Evolutionary conservation across 73 alveolate species (phyloP).

Genomic region (Symbiodinium pilosum): DNA sequence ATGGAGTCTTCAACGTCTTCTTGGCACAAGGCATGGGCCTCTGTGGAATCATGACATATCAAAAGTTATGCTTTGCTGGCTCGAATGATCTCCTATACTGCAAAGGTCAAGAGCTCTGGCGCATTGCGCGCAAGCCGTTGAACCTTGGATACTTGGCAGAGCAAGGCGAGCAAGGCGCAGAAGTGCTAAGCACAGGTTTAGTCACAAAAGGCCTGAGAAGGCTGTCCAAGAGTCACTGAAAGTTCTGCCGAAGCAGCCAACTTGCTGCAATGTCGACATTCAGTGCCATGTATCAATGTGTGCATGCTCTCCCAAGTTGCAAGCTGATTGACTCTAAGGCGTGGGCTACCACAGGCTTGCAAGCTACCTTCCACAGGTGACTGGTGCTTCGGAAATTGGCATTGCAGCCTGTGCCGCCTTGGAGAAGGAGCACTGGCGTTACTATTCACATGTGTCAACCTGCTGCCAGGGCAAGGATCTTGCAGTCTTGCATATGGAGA

Average conservation of each 20-base stretch:
- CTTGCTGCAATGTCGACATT: no score
- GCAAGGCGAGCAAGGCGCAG: not conserved
- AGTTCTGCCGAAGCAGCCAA: no score
- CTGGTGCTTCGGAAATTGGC: not conserved
- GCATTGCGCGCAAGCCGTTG: conserved; percentile 11
- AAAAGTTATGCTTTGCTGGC: no score
- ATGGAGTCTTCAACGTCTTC: conserved; percentile 68
- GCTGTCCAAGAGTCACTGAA: not conserved
- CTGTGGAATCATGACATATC: no score
- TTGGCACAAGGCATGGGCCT: conserved; percentile 9
- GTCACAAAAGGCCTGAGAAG: not conserved
- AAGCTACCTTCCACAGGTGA: conserved; percentile 34
- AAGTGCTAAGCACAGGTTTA: no score
- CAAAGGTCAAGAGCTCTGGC: conserved; percentile 30
- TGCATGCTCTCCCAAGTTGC: no score
- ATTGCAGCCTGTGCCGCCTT: not conserved
- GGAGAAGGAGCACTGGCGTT: not conserved
- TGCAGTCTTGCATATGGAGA: no score
- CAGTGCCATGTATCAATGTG: no score
- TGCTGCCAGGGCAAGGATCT: no score
- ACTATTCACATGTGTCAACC: not conserved
- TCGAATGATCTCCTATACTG: no score
- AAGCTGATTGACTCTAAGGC: no score
- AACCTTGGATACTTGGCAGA: not conserved
- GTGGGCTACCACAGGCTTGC: conserved; percentile 18